Evolutionary conservation across 306 rosid species (phyloP).

Genomic region (Biancaea sappan): DNA sequence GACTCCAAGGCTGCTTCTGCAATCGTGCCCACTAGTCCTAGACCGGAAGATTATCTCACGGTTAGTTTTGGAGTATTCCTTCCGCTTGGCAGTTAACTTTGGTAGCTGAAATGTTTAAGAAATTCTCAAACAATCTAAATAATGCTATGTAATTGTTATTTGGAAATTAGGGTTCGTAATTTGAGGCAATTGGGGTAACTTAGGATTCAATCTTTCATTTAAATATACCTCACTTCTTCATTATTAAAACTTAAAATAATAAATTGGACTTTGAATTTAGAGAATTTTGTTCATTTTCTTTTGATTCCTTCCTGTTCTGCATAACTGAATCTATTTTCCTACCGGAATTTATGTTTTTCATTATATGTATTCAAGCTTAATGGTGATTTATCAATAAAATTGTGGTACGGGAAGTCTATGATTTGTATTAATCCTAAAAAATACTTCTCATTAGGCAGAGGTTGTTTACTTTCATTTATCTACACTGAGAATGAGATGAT

Average conservation of each 20-base stretch:
- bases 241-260: neutral
- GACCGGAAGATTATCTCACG: constrained; percentile 92
- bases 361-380: neutral
- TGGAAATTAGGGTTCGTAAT: neutral
- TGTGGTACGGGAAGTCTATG: neutral
- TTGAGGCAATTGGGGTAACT: neutral
- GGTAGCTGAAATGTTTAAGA: constrained; percentile 12
- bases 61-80: constrained; percentile 56
- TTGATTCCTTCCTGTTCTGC: neutral
- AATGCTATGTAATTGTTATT: neutral
- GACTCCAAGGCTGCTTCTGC: constrained; percentile 68
- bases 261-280: neutral
- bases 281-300: neutral
- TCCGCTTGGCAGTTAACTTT: neutral
- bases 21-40: constrained; percentile 78
- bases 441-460: no score
- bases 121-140: neutral
- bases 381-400: neutral
- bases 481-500: neutral
- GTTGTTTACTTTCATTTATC: neutral
- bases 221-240: neutral
- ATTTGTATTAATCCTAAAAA: neutral
- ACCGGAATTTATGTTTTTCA: neutral
- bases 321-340: neutral
- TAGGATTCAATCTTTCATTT: neutral